Base-by-base conservation (phyloP, 345 rosid genomes). In the Fremontodendron californicum region DNA sequence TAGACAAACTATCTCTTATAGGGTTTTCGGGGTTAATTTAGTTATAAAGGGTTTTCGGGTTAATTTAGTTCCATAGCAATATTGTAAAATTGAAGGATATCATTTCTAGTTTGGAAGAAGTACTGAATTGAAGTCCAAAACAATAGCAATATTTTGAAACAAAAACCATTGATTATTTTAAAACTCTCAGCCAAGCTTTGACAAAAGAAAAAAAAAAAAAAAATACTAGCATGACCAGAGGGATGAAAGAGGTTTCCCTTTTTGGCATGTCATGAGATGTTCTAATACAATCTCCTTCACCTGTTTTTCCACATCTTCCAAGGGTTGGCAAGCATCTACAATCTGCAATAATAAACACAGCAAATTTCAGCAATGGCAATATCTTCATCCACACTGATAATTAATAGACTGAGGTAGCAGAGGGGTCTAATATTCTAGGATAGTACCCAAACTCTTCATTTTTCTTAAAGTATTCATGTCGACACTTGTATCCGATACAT, bases 281-380 rank as follows among this genome's bases (percentile, higher is more conserved):
- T 81, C 84, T 81, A 84, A 49, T 6, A 55, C 86, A 16, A 85
- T 75, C 78, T 87, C 70, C 81, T 85, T 89, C 80, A 90, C 81
- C 85, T 86, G 87, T 73, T 89, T 89, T 81, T 90, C 89, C 65
- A 92, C 86, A 27, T 85, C 90, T 75, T 90, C 94, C 54, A 91
- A 83, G 7, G 89, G 49, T 54, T 73, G 86, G 64, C 87, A 78
- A 23, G 93, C 98, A 80, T 94, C 83, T 27, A 94, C 76, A 10
- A 81, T 82, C 97, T 94, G 87, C 75, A 87, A 72, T 54, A 0
- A 18, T 54, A 0, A 18, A 69, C 73, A 69, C 3, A 16, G 23
- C 3, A 25, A 23, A 6, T 68, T 25, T 27, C 33, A 68, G 23
- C 39, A 27, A 6, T 0, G 40, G 15, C 40, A 25, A 27, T 16